Evolutionary conservation across 768 basidiomycete genomes (phyloP).

Genomic region (Suillus luteus): DNA sequence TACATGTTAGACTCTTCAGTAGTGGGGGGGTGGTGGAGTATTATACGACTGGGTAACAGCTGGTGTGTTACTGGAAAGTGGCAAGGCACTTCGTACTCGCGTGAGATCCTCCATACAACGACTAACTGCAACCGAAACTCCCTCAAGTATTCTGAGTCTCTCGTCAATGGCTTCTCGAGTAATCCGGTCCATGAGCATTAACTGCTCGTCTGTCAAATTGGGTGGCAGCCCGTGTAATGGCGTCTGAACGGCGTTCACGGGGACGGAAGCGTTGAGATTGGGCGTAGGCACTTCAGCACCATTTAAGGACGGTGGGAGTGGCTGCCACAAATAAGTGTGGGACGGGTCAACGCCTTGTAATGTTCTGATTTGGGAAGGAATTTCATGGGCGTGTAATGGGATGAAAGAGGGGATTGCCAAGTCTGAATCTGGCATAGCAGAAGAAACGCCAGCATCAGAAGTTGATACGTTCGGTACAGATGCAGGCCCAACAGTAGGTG

Average conservation of each 20-base stretch:
- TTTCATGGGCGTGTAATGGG: slow-evolving; percentile 6
- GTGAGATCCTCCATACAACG: slow-evolving; percentile 79
- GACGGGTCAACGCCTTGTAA: not conserved
- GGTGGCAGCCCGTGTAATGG: slow-evolving; percentile 8
- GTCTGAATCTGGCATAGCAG: not conserved
- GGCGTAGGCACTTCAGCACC: not conserved
- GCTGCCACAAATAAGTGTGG: slow-evolving; percentile 5
- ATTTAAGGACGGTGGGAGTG: slow-evolving; percentile 16
- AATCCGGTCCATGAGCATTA: slow-evolving; percentile 61
- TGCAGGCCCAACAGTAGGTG: not conserved
- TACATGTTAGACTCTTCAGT: not conserved
- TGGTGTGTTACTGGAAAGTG: slow-evolving; percentile 33
- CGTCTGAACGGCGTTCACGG: not conserved
- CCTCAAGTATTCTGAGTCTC: slow-evolving; percentile 74
- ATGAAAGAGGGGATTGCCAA: slow-evolving; percentile 3
- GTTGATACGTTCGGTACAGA: too few species aligned
- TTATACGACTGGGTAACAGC: not conserved
- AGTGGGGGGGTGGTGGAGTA: not conserved
- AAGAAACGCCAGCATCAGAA: not conserved
- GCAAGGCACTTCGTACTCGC: slow-evolving; percentile 71
- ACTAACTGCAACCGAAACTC: slow-evolving; percentile 73
- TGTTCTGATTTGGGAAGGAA: not conserved
- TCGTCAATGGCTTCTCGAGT: slow-evolving; percentile 87
- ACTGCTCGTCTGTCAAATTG: slow-evolving; percentile 60
- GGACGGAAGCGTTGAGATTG: not conserved